Percentiles rank a stretch among this genome's conserved stretches.
phyloP scores from a whole-genome alignment of 768 basidiomycete genomes.

The Cystobasidium onofrii region DNA sequence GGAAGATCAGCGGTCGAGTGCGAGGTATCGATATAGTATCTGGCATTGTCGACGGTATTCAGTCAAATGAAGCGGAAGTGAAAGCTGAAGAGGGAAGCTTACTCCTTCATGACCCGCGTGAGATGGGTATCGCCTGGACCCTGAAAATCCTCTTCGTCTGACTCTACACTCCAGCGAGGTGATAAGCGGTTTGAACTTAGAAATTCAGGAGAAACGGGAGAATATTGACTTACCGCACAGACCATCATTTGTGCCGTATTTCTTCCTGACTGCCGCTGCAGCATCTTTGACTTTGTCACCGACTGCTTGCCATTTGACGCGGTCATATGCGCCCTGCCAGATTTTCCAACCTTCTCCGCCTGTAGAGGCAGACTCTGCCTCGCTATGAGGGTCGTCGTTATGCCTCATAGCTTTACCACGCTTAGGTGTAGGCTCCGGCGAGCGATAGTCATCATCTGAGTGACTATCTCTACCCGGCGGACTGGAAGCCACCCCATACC shows the following conservation, averaged over 20 bases:
- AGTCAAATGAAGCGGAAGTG: too few relatives aligned
- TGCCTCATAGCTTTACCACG: neutral
- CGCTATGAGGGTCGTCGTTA: neutral
- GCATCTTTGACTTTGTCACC: constrained; percentile 1
- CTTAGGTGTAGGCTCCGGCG: too few relatives aligned
- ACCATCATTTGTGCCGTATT: neutral
- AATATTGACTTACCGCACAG: constrained; percentile 13
- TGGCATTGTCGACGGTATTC: neutral
- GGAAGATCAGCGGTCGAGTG: constrained; percentile 10
- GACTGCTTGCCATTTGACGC: constrained; percentile 24
- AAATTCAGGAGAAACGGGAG: neutral
- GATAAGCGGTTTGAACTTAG: too few relatives aligned
- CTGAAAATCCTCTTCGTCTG: constrained; percentile 23
- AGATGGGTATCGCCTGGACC: constrained; percentile 28
- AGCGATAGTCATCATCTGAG: neutral
- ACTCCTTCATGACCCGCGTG: constrained; percentile 27
- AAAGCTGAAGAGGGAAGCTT: neutral
- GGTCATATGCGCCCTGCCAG: constrained; percentile 13
- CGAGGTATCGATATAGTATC: constrained; percentile 25
- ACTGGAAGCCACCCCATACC: neutral
- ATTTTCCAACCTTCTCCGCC: constrained; percentile 27
- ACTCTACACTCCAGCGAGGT: neutral
- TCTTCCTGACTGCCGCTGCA: neutral
- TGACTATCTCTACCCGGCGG: neutral
- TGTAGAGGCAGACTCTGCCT: neutral